These are phyloP conservation scores for Abortiporus biennis DNA, from an alignment of 1,284 basidiomycete genomes.

Conservation along the genomic window DNA sequence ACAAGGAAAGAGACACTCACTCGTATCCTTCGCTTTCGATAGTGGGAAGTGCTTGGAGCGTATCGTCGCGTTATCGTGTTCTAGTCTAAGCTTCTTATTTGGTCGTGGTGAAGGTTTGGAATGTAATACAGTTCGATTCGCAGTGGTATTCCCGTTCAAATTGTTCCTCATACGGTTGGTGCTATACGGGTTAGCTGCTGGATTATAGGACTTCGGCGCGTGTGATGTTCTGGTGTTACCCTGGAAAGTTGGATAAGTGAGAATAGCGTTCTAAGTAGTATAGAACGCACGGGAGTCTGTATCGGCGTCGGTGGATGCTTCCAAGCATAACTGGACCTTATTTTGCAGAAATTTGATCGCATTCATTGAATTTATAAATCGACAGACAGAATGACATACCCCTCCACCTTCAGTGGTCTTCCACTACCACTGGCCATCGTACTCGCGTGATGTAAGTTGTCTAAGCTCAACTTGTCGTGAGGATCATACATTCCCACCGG, in stretches of 20 bases:
- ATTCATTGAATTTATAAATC: too few species aligned
- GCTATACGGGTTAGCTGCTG: neutral
- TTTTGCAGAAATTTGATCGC: neutral
- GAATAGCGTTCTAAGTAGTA: neutral
- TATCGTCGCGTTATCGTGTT: neutral
- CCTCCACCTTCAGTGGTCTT: too few species aligned
- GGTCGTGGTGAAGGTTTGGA: neutral
- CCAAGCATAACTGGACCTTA: neutral
- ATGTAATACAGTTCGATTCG: neutral
- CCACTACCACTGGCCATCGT: too few species aligned
- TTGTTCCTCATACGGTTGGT: neutral
- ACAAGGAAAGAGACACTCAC: too few species aligned
- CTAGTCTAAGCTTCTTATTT: neutral
- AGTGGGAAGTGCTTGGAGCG: too few species aligned
- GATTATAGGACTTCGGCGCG: neutral
- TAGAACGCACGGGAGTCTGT: neutral
- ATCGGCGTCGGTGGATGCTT: neutral
- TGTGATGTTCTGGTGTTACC: too few species aligned
- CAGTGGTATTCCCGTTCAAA: neutral
- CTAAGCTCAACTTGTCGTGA: too few species aligned
- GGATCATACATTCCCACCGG: too few species aligned
- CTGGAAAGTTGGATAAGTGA: neutral
- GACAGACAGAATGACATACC: too few species aligned
- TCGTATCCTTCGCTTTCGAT: too few species aligned
- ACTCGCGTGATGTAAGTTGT: too few species aligned